Evolutionary conservation across 2,329 filamentous ascomycete species (phyloP).

Genomic region (Gnomoniopsis sp.): DNA sequence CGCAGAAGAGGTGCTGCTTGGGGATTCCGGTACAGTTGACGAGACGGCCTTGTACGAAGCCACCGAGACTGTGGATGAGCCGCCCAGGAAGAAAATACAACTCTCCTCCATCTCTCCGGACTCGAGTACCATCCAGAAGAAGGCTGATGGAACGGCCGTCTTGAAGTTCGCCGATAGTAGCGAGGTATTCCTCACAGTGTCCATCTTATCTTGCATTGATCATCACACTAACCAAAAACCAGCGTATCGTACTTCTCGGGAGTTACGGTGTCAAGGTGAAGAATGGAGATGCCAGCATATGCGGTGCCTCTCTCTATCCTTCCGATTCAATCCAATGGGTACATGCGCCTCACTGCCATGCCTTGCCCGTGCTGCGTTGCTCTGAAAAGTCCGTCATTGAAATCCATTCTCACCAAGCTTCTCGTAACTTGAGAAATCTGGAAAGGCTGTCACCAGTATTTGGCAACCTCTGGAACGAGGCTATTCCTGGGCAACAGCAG

Average conservation of each 20-base stretch:
- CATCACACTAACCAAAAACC: conserved; percentile 16
- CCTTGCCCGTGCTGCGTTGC: conserved; percentile 63
- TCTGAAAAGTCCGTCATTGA: conserved; percentile 49
- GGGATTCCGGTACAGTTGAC: conserved; percentile 9
- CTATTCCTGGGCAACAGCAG: conserved; percentile 4
- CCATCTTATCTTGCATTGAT: background rate
- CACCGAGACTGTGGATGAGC: conserved; percentile 21
- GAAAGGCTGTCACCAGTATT: conserved; percentile 64
- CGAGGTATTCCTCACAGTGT: conserved; percentile 37
- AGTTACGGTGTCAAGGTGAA: conserved; percentile 63
- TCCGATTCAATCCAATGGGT: conserved; percentile 50
- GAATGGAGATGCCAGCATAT: conserved; percentile 60
- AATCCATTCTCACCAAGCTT: conserved; percentile 50
- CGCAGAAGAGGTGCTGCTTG: conserved; percentile 12
- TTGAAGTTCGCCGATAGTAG: conserved; percentile 41
- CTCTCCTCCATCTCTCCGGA: conserved; percentile 45
- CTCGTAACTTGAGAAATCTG: conserved; percentile 48
- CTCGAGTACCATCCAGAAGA: conserved; percentile 40
- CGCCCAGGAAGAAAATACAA: conserved; percentile 23
- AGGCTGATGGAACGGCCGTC: conserved; percentile 35
- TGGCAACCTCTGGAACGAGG: conserved; percentile 61
- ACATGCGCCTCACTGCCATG: conserved; percentile 65
- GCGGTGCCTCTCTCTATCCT: conserved; percentile 58
- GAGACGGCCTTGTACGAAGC: conserved; percentile 16
- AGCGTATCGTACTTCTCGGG: conserved; percentile 64